Percentiles rank a stretch among this genome's conserved stretches.
Conservation (phyloP, 2,329 filamentous ascomycete species). For the Colletotrichum cordylinicola region DNA sequence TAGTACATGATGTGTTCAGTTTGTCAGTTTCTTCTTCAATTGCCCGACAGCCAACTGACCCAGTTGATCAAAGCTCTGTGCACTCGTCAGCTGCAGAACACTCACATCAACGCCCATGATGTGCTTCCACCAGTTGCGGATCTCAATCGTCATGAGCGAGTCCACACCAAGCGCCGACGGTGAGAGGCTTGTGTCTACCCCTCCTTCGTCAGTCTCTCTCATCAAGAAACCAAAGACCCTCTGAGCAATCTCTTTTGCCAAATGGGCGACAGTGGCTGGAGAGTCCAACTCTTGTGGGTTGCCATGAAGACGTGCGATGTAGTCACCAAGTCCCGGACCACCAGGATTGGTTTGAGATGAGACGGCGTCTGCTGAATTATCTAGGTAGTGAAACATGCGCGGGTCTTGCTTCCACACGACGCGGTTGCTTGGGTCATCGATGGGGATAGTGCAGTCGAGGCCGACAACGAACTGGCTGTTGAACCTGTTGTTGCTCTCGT, state of each 20-base stretch:
- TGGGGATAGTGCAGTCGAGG: not conserved
- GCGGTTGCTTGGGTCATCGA: not conserved
- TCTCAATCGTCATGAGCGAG: slow-evolving; percentile 20
- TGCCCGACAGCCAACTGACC: not conserved
- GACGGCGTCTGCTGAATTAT: not conserved
- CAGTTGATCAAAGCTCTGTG: slow-evolving; percentile 8
- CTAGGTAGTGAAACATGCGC: not conserved
- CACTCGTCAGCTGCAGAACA: not conserved
- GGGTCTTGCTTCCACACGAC: slow-evolving; percentile 1
- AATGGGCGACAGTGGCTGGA: not conserved
- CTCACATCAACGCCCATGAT: not conserved
- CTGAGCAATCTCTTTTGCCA: not conserved
- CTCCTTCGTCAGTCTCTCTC: not conserved
- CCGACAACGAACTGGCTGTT: not conserved
- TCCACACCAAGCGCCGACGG: slow-evolving; percentile 11
- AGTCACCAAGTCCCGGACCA: not conserved
- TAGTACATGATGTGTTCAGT: not conserved
- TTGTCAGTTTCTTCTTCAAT: not conserved
- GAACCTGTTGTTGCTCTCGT: not conserved
- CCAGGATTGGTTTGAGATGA: not conserved
- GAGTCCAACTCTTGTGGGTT: not conserved
- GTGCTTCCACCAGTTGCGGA: slow-evolving; percentile 20
- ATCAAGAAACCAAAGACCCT: not conserved
- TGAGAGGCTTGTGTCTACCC: not conserved
- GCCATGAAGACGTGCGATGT: not conserved